Conservation (phyloP, 306 rosid species). For the cucumber (Cucumis sativus) region Cucumber_9930_V3 NC_026656.2:7698501-7699000, state of each 20-base stretch:
- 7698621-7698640: not conserved
- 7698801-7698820: not conserved
- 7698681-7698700: not conserved
- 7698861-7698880: too few species aligned
- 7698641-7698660: not conserved
- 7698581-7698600: not conserved
- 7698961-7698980: too few species aligned
- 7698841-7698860: not conserved
- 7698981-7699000: too few species aligned
- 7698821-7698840: not conserved
- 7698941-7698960: too few species aligned
- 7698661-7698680: not conserved
- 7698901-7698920: too few species aligned
- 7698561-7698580: not conserved
- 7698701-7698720: not conserved
- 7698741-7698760: not conserved
- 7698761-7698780: too few species aligned
- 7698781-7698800: not conserved
- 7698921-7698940: too few species aligned
- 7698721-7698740: not conserved
- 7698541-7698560: not conserved
- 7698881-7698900: too few species aligned
- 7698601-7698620: not conserved
- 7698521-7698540: not conserved
- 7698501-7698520: constrained; percentile 5